Evolutionary conservation across 352 stramenopile genomes (phyloP).

Genomic region (Phytophthora constricta): DNA sequence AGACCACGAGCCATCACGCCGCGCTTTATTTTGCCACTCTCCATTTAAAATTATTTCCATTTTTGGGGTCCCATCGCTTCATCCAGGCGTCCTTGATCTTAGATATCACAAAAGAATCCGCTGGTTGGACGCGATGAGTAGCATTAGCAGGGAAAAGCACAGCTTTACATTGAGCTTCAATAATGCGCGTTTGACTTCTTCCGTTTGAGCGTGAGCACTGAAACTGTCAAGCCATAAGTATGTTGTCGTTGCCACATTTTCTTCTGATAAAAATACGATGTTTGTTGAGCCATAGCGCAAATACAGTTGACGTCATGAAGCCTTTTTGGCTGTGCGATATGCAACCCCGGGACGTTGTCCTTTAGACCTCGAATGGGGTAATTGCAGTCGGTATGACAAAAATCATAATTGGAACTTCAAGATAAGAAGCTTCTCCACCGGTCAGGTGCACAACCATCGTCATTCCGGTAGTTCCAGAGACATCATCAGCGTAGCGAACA

Average conservation of each 20-base stretch:
- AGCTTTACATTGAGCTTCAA: neutral
- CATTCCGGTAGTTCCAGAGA: constrained; percentile 10
- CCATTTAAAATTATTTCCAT: neutral
- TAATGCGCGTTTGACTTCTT: neutral
- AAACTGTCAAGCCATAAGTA: constrained; percentile 1
- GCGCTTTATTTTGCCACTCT: neutral
- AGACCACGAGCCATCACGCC: neutral
- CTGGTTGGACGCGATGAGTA: neutral
- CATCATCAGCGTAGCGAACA: constrained; percentile 10
- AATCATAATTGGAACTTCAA: constrained; percentile 2
- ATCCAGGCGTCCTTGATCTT: constrained; percentile 1
- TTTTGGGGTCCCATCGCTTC: neutral
- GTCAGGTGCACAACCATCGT: neutral
- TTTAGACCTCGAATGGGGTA: neutral
- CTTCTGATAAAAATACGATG: too few relatives aligned
- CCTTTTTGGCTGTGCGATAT: constrained; percentile 1
- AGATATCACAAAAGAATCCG: constrained; percentile 3
- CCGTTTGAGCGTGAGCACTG: neutral
- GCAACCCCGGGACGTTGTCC: neutral
- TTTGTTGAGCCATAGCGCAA: constrained; percentile 1
- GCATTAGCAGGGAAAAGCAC: constrained; percentile 1
- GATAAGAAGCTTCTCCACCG: neutral
- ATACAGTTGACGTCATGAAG: neutral
- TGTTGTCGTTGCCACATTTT: neutral
- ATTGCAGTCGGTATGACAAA: neutral